Conservation (phyloP, 2,329 filamentous ascomycete species). For the Aspergillus sp. region DNA sequence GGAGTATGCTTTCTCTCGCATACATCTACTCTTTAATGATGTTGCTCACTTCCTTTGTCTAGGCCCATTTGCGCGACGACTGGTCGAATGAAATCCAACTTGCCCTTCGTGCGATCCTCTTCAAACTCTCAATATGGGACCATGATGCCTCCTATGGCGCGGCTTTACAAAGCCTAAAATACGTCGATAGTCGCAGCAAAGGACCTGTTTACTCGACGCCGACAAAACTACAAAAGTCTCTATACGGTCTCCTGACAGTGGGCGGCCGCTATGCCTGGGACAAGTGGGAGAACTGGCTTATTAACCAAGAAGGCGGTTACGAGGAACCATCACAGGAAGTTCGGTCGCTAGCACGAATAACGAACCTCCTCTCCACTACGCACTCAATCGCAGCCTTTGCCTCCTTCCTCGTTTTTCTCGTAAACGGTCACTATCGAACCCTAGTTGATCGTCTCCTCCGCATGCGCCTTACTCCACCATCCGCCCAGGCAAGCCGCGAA, state of each 20-base stretch:
- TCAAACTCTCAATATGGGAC: conserved; percentile 96
- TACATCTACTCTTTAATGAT: background rate
- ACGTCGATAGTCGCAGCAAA: conserved; percentile 73
- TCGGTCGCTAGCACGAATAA: conserved; percentile 64
- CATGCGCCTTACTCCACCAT: conserved; percentile 81
- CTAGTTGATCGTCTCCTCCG: conserved; percentile 80
- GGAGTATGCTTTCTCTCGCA: conserved; percentile 49
- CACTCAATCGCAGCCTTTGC: conserved; percentile 79
- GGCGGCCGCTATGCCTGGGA: conserved; percentile 87
- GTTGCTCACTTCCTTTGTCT: conserved; percentile 10
- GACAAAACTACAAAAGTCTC: conserved; percentile 75
- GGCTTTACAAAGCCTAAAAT: conserved; percentile 84
- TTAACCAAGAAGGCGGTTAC: conserved; percentile 74
- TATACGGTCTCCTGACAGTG: conserved; percentile 84
- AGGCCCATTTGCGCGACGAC: conserved; percentile 73
- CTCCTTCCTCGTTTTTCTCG: conserved; percentile 87
- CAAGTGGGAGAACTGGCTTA: conserved; percentile 85
- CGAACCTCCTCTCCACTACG: conserved; percentile 65
- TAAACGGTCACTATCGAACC: conserved; percentile 88
- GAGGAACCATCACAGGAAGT: conserved; percentile 58
- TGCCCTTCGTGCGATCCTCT: conserved; percentile 72
- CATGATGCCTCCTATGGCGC: conserved; percentile 94
- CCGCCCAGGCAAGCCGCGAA: conserved; percentile 81
- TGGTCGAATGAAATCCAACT: conserved; percentile 85
- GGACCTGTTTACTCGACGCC: conserved; percentile 67